Evolutionary conservation across 495 filamentous ascomycete genomes (phyloP).

Genomic region (Glonium stellatum): DNA sequence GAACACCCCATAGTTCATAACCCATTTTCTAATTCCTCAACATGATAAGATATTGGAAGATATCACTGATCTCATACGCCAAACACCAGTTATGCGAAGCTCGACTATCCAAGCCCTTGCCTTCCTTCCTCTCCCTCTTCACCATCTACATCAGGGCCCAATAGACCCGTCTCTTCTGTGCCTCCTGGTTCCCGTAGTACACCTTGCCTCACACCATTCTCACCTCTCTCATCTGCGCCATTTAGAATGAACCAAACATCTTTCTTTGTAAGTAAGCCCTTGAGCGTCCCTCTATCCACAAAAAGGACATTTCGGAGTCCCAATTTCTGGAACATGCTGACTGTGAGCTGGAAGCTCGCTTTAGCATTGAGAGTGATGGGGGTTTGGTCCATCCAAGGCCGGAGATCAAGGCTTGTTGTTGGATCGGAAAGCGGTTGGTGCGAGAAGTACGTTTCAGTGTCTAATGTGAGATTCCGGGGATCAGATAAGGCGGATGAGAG

Average conservation of each 20-base stretch:
- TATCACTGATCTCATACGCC: too few species aligned
- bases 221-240: conserved; percentile 54
- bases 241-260: conserved; percentile 94
- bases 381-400: conserved; percentile 98
- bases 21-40: too few species aligned
- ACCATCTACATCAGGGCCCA: neutral
- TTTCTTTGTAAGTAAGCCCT: conserved; percentile 92
- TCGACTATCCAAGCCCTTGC: conserved; percentile 1
- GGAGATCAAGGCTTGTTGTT: conserved; percentile 69
- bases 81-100: neutral
- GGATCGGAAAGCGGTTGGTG: conserved; percentile 78
- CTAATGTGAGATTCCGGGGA: conserved; percentile 53
- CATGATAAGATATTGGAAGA: too few species aligned
- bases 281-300: conserved; percentile 67
- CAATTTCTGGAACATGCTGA: conserved; percentile 88
- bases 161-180: neutral
- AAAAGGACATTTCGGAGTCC: conserved; percentile 89
- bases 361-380: conserved; percentile 80
- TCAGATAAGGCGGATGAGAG: conserved; percentile 49
- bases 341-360: conserved; percentile 67
- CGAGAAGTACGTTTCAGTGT: conserved; percentile 75
- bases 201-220: neutral
- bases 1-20: too few species aligned
- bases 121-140: conserved; percentile 1
- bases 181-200: neutral